These are phyloP conservation scores for Xylona heveae DNA, from an alignment of 495 filamentous ascomycete genomes.

Conservation along the genomic window DNA sequence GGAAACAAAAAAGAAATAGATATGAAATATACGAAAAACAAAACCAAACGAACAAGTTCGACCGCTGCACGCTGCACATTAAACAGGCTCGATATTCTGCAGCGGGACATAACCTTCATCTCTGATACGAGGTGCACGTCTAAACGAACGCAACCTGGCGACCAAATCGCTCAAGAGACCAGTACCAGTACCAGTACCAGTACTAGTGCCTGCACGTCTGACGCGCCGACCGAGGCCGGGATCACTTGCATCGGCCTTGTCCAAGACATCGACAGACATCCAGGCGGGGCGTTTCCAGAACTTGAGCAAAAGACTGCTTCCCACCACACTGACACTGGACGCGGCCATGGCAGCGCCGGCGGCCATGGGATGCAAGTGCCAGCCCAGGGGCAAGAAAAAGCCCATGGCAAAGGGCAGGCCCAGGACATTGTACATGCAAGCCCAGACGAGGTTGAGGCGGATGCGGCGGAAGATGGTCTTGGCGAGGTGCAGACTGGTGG, in stretches of 20 bases:
- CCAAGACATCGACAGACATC: constrained; percentile 59
- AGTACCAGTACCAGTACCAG: too few relatives aligned
- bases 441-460: constrained; percentile 82
- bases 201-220: constrained; percentile 11
- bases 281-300: constrained; percentile 72
- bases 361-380: constrained; percentile 80
- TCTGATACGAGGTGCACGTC: constrained; percentile 17
- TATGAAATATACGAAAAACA: too few relatives aligned
- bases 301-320: constrained; percentile 62
- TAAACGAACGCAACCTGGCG: constrained; percentile 14
- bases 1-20: too few relatives aligned
- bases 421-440: constrained; percentile 78
- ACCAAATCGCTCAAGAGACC: constrained; percentile 18
- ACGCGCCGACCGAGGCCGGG: constrained; percentile 1
- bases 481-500: constrained; percentile 63
- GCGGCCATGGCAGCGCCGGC: constrained; percentile 87
- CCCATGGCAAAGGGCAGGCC: constrained; percentile 97
- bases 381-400: constrained; percentile 69
- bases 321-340: constrained; percentile 76
- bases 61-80: too few relatives aligned
- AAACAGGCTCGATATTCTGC: constrained; percentile 20
- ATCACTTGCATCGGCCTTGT: constrained; percentile 18
- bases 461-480: constrained; percentile 78
- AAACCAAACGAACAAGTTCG: too few relatives aligned
- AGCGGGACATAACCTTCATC: constrained; percentile 38